These are phyloP conservation scores for Leishmania mexicana DNA, from an alignment of 208 protist genomes.

Conservation along the genomic window DNA sequence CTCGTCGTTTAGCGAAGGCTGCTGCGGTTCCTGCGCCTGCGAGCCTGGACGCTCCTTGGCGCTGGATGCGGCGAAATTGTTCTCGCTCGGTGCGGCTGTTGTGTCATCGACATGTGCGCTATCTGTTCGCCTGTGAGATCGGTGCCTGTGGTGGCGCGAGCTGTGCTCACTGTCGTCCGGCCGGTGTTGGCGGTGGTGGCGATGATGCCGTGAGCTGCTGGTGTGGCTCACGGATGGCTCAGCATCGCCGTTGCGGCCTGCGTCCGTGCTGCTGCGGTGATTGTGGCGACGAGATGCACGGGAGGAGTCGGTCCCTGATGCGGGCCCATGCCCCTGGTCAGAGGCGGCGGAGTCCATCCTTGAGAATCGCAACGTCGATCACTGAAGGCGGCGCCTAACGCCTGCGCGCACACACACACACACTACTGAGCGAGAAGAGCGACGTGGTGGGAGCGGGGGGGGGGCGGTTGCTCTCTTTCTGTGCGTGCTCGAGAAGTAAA, in stretches of 20 bases:
- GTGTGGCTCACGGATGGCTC: not conserved
- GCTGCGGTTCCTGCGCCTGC: not conserved
- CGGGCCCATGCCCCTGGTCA: not conserved
- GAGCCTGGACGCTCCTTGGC: not conserved
- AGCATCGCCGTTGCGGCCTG: not conserved
- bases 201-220: not conserved
- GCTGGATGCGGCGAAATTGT: not conserved
- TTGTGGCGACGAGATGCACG: not conserved
- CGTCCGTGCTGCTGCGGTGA: not conserved
- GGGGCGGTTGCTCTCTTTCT: too few species aligned
- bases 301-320: not conserved
- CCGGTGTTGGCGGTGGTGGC: constrained; percentile 8
- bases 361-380: not conserved
- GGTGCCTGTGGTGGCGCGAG: not conserved
- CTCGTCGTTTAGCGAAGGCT: not conserved
- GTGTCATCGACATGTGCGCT: not conserved
- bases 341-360: not conserved
- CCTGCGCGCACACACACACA: not conserved
- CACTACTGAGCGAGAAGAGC: not conserved
- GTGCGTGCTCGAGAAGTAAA: too few species aligned
- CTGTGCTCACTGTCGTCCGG: not conserved
- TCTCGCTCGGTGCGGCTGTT: not conserved
- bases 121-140: too few species aligned
- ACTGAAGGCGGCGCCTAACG: not conserved
- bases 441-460: not conserved